Evolutionary conservation across 2,329 filamentous ascomycete genomes (phyloP).

Genomic region (Huntiella abstrusa): DNA sequence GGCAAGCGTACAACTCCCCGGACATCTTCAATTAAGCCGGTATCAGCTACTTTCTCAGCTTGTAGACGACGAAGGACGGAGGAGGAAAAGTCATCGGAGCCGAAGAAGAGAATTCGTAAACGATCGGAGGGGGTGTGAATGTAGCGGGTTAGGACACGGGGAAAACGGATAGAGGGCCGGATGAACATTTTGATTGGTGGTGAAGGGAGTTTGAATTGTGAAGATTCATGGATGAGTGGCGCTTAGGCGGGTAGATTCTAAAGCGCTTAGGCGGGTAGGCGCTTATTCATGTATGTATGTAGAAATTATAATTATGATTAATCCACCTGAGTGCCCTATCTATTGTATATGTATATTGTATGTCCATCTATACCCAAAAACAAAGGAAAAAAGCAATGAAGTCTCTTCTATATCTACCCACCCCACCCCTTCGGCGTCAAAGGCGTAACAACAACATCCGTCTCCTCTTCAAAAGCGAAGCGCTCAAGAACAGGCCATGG

Average conservation of each 20-base stretch:
- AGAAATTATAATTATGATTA: too few species aligned
- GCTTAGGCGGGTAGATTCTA: neutral
- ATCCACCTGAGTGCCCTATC: too few species aligned
- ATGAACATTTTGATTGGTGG: constrained; percentile 32
- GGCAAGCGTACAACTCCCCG: constrained; percentile 70
- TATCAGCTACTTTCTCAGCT: constrained; percentile 33
- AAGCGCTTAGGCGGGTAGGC: too few species aligned
- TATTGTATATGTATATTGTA: too few species aligned
- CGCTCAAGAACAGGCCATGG: too few species aligned
- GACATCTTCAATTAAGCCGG: constrained; percentile 48
- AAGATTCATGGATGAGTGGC: neutral
- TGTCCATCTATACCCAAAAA: too few species aligned
- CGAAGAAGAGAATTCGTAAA: constrained; percentile 78
- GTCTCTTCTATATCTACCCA: constrained; percentile 35
- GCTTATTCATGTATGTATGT: too few species aligned
- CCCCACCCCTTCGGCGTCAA: constrained; percentile 52
- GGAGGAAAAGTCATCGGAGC: constrained; percentile 80
- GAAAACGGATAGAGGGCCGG: constrained; percentile 41
- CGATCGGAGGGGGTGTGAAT: constrained; percentile 27
- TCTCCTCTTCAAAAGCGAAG: too few species aligned
- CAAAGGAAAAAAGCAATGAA: too few species aligned
- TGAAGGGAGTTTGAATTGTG: too few species aligned
- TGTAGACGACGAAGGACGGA: constrained; percentile 53
- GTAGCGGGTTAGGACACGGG: too few species aligned
- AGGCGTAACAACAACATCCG: constrained; percentile 47